phyloP scores from a whole-genome alignment of 805 yeast species.

The Kazachstania bromeliacearum region DNA sequence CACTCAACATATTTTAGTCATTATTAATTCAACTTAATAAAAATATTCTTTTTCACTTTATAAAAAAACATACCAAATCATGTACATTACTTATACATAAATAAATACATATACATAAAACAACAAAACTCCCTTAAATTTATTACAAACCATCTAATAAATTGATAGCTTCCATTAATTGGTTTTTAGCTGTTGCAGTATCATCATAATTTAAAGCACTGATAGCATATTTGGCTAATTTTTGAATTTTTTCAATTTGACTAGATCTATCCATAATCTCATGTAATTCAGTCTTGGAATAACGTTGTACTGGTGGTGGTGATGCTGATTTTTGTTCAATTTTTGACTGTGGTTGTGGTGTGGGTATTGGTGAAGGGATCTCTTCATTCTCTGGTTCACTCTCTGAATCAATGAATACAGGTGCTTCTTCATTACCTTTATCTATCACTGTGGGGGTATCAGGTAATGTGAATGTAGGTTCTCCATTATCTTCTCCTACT shows the following conservation, averaged over 20 bases:
- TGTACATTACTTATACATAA: not conserved
- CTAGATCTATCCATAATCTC: conserved; percentile 47
- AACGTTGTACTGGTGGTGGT: conserved; percentile 5
- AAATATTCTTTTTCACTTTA: conserved; percentile 3
- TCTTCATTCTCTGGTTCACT: conserved; percentile 3
- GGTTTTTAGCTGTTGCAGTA: conserved; percentile 54
- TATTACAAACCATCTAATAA: conserved; percentile 18
- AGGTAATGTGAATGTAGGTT: conserved; percentile 1
- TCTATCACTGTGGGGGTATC: not conserved
- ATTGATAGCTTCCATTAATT: conserved; percentile 45
- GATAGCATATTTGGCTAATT: conserved; percentile 63
- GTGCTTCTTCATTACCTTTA: not conserved
- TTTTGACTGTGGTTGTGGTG: not conserved
- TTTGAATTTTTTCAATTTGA: conserved; percentile 50
- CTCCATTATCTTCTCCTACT: conserved; percentile 2
- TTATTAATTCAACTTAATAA: conserved; percentile 8
- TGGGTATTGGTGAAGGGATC: not conserved
- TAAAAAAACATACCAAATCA: not conserved
- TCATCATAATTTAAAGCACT: conserved; percentile 77
- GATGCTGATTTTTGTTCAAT: not conserved
- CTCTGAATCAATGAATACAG: conserved; percentile 2
- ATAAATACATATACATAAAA: conserved; percentile 1
- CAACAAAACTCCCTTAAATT: conserved; percentile 1
- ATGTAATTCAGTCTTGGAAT: conserved; percentile 34
- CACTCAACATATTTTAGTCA: not conserved